Evolutionary conservation across 2,329 filamentous ascomycete species (phyloP).

Genomic region (Alternaria arborescens): DNA sequence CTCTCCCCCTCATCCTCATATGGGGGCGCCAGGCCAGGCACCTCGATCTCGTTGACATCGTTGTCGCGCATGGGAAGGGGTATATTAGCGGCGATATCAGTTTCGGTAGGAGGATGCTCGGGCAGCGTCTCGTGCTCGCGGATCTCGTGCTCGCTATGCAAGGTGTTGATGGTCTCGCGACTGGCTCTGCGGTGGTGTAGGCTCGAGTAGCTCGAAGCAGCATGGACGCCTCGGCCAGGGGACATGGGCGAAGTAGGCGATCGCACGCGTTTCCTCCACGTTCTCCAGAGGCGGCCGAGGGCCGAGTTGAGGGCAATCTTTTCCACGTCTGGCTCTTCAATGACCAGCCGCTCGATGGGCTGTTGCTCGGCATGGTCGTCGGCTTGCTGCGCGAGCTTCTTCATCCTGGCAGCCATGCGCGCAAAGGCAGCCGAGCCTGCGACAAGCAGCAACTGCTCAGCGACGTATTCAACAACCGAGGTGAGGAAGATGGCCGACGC

Average conservation of each 20-base stretch:
- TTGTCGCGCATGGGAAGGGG: constrained; percentile 73
- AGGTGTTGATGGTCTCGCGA: constrained; percentile 37
- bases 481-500: constrained; percentile 96
- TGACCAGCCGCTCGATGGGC: constrained; percentile 72
- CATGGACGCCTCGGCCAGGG: constrained; percentile 34
- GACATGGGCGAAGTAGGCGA: constrained; percentile 40
- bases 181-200: constrained; percentile 42
- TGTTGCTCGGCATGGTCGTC: constrained; percentile 62
- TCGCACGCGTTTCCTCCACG: constrained; percentile 88
- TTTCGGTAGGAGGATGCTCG: constrained; percentile 56
- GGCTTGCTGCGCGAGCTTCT: constrained; percentile 41
- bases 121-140: constrained; percentile 39
- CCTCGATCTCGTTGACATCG: constrained; percentile 82
- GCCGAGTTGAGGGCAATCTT: constrained; percentile 89
- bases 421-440: constrained; percentile 84
- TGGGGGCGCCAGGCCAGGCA: constrained; percentile 74
- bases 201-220: constrained; percentile 41
- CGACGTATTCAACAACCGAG: constrained; percentile 91
- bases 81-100: constrained; percentile 64
- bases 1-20: constrained; percentile 62
- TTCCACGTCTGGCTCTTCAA: constrained; percentile 92
- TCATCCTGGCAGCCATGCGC: constrained; percentile 59
- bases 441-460: constrained; percentile 87
- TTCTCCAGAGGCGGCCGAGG: constrained; percentile 88
- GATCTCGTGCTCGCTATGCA: constrained; percentile 24